phyloP scores from a whole-genome alignment of 371 early-diverging fungal species.

The Phascolomyces articulosus region DNA sequence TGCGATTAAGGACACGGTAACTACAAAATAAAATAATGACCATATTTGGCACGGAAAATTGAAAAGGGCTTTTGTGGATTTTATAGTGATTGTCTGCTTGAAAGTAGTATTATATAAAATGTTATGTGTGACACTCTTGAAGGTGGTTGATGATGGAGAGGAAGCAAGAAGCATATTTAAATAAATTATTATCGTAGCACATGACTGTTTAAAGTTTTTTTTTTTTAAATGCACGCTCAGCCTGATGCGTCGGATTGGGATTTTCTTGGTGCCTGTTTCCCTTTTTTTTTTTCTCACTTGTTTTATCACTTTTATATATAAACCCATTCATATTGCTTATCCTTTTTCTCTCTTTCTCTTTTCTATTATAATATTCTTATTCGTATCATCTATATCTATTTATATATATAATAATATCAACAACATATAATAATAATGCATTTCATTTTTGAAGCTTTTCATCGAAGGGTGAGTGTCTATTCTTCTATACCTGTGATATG shows the following conservation, averaged over 20 bases:
- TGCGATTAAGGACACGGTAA: too few relatives aligned
- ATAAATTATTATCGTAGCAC: not conserved
- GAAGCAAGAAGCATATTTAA: not conserved
- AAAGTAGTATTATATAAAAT: too few relatives aligned
- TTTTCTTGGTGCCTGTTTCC: not conserved
- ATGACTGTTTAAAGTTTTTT: not conserved
- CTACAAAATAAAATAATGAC: too few relatives aligned
- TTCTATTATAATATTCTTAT: conserved; percentile 5
- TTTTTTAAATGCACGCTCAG: conserved; percentile 1
- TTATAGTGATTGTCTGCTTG: too few relatives aligned
- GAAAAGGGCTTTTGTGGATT: too few relatives aligned
- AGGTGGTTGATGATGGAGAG: not conserved
- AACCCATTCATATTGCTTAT: too few relatives aligned
- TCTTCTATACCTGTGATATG: not conserved
- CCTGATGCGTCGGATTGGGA: not conserved
- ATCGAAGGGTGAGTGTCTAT: conserved; percentile 28
- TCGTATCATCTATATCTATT: not conserved
- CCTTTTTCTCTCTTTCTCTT: conserved; percentile 1
- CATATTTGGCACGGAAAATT: too few relatives aligned
- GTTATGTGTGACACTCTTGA: too few relatives aligned
- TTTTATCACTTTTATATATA: too few relatives aligned
- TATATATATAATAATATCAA: not conserved
- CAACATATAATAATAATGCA: too few relatives aligned
- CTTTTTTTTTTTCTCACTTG: not conserved
- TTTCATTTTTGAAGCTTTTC: conserved; percentile 45